These are phyloP conservation scores for Pogostemon cablin DNA, from an alignment of 257 asterid species.

Conservation along the genomic window DNA sequence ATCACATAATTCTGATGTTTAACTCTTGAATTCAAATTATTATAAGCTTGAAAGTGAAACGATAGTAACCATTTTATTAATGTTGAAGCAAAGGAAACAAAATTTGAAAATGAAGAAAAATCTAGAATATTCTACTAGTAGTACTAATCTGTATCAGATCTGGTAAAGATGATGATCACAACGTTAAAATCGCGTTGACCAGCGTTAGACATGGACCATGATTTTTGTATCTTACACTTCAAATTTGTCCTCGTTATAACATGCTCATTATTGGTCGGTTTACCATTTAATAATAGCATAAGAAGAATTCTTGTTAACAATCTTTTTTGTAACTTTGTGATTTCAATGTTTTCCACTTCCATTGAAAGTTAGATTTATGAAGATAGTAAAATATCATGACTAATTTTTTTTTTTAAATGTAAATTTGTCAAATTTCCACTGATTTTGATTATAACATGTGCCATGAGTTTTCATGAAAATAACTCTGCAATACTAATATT, in stretches of 20 bases:
- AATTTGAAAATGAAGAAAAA: neutral
- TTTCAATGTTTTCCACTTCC: no score
- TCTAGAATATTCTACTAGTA: neutral
- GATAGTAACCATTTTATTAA: neutral
- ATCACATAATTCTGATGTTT: no score
- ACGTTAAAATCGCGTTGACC: constrained; percentile 22
- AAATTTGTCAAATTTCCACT: no score
- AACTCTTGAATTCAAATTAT: neutral
- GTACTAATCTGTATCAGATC: neutral
- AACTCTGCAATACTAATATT: no score
- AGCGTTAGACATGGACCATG: constrained; percentile 27
- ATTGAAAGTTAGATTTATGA: no score
- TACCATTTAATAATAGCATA: neutral
- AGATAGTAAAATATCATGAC: no score
- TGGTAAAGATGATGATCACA: neutral
- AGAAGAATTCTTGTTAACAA: no score
- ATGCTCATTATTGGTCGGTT: constrained; percentile 12
- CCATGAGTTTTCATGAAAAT: no score
- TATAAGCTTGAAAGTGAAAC: no score
- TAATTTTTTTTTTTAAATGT: no score
- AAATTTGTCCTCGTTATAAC: constrained; percentile 4
- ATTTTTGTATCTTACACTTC: constrained; percentile 3
- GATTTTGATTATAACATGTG: no score
- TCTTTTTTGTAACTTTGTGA: no score
- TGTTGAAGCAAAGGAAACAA: constrained; percentile 1